These are phyloP conservation scores for Apophysomyces elegans DNA, from an alignment of 371 early-diverging fungal species.

Conservation along the genomic window DNA sequence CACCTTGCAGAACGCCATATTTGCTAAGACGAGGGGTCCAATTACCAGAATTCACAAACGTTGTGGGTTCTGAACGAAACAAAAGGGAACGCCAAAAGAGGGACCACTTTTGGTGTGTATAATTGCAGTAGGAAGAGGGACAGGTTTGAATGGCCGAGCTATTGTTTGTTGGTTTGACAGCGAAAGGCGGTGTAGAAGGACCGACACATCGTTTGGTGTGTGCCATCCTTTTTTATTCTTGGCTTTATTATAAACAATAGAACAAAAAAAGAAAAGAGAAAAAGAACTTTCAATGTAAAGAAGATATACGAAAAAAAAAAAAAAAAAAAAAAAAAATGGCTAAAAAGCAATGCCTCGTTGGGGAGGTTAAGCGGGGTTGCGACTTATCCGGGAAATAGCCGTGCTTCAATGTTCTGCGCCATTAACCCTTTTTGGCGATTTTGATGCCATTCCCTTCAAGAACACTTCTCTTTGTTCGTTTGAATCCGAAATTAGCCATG, in stretches of 20 bases:
- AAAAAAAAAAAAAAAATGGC: neutral
- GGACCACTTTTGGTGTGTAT: neutral
- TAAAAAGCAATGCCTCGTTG: neutral
- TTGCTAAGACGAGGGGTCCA: slow-evolving; percentile 4
- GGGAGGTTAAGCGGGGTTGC: neutral
- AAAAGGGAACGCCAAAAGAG: neutral
- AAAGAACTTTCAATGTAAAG: too few species aligned
- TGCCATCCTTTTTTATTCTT: neutral
- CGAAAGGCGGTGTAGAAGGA: neutral
- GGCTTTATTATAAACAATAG: too few species aligned
- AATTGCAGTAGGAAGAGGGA: neutral
- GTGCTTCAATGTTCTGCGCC: neutral
- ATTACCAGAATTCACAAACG: neutral
- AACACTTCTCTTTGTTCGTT: neutral
- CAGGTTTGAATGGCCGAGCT: neutral
- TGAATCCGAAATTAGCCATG: slow-evolving; percentile 4
- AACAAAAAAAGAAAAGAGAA: too few species aligned
- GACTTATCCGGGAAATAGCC: slow-evolving; percentile 9
- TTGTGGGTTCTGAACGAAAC: neutral
- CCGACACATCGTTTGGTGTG: neutral
- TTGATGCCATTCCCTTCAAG: slow-evolving; percentile 8
- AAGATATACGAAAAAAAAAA: neutral
- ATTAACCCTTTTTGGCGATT: neutral
- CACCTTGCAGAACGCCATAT: neutral
- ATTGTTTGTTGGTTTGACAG: neutral